These are phyloP conservation scores for Phytophthora syringae DNA, from an alignment of 352 stramenopile species.

Conservation along the genomic window DNA sequence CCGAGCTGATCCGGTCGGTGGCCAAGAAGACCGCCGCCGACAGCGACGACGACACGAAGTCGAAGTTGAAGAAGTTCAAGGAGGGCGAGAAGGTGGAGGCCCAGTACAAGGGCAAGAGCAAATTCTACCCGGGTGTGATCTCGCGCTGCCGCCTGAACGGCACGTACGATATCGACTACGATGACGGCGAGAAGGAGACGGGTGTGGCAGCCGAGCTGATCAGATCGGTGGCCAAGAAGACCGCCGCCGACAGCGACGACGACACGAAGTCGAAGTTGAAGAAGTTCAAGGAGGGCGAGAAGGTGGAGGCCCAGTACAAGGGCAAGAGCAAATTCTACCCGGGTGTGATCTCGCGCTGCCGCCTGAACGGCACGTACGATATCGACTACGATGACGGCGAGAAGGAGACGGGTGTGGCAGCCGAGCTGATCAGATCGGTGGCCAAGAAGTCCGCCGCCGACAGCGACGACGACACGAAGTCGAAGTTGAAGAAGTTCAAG, in stretches of 20 bases:
- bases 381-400: slow-evolving; percentile 26
- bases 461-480: slow-evolving; percentile 20
- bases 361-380: slow-evolving; percentile 25
- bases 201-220: slow-evolving; percentile 23
- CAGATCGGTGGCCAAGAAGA: slow-evolving; percentile 16
- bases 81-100: slow-evolving; percentile 23
- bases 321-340: slow-evolving; percentile 28
- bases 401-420: slow-evolving; percentile 25
- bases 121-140: slow-evolving; percentile 25
- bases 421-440: slow-evolving; percentile 17
- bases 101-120: slow-evolving; percentile 29
- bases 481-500: slow-evolving; percentile 26
- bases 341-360: slow-evolving; percentile 21
- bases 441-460: slow-evolving; percentile 16
- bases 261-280: slow-evolving; percentile 17
- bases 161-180: slow-evolving; percentile 29
- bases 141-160: slow-evolving; percentile 22
- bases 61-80: slow-evolving; percentile 21
- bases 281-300: slow-evolving; percentile 25
- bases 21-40: slow-evolving; percentile 20
- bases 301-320: slow-evolving; percentile 29
- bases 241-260: slow-evolving; percentile 16
- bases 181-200: slow-evolving; percentile 26
- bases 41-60: slow-evolving; percentile 22
- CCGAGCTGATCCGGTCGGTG: slow-evolving; percentile 24